Base-by-base conservation (phyloP, 768 basidiomycete species). In the Piloderma croceum region DNA sequence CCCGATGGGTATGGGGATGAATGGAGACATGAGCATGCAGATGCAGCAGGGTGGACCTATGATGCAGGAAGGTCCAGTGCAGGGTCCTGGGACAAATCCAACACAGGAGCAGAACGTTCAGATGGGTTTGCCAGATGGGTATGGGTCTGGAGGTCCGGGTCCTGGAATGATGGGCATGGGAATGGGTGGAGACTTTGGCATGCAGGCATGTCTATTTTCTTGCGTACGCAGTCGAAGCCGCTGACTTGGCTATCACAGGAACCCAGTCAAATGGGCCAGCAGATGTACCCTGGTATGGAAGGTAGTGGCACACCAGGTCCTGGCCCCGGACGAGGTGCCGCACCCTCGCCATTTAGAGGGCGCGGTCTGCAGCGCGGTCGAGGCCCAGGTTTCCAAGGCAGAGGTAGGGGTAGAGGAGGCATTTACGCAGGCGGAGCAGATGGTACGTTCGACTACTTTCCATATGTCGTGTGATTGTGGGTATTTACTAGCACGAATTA, bases 131-230 rank as follows among this genome's bases (percentile, higher is more conserved):
- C 64, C 64, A 52, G 67, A 68, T 44, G 62, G 65, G 25, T 69
- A 60, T 42, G 58, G 60, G 31, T 42, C 52, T 34, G 60, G 61
- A 35, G 64, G 63, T 29, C 64, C 64, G 43, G 76, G 66, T 15
- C 69, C 69, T 36, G 69, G 72, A 31, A 79, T 79, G 76, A 79
- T 81, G 74, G 70, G 69, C n/a, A 83, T 87, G 75, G 73, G 73
- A 3, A 79, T 83, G 73, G 71, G 70, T 35, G 71, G 70, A 4
- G 84, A 87, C 41, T 88, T 74, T 54, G 75, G 68, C 45, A 81
- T 84, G 70, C 84, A 85, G 81, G 86, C 85, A 51, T 45, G 77
- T 61, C 33, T 50, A 35, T 52, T n/a, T 49, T 50, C 41, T 46
- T 31, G 46, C 54, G 52, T 60, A 55, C 34, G 44, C 49, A 53